These are phyloP conservation scores for carrot (Daucus carota) DNA, from an alignment of 129 eudicot species.

Conservation along the genomic window DNA sequence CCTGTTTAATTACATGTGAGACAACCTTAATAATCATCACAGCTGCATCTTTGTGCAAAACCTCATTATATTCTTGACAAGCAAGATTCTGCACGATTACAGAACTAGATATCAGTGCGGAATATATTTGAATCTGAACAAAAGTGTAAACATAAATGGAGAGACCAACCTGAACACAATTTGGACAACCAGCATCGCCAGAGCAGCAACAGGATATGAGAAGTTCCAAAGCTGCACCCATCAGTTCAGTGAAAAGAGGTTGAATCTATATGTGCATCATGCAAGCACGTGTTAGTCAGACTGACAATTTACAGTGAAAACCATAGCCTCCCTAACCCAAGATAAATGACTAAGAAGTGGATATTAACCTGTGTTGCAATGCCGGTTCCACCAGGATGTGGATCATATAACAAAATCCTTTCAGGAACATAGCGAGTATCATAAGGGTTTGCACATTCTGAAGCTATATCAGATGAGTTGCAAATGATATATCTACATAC, in stretches of 20 bases:
- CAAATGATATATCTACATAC: slow-evolving; percentile 62
- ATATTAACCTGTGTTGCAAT: slow-evolving; percentile 69
- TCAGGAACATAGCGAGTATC: slow-evolving; percentile 81
- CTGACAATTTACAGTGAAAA: not conserved
- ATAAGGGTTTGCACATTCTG: slow-evolving; percentile 92
- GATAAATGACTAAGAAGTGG: not conserved
- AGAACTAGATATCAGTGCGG: not conserved
- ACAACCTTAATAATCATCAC: slow-evolving; percentile 78
- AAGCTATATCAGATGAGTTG: slow-evolving; percentile 78
- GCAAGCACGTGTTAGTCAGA: not conserved
- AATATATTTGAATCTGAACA: not conserved
- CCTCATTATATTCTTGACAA: slow-evolving; percentile 91
- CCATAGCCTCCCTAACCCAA: not conserved
- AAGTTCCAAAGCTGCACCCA: slow-evolving; percentile 77
- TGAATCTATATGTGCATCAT: slow-evolving; percentile 40
- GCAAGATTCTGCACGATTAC: slow-evolving; percentile 43
- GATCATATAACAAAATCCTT: slow-evolving; percentile 85
- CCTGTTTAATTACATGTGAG: not conserved
- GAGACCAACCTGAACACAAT: slow-evolving; percentile 73
- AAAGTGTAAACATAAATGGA: not conserved
- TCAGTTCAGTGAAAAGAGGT: slow-evolving; percentile 61
- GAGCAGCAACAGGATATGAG: slow-evolving; percentile 69
- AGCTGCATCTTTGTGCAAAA: slow-evolving; percentile 91
- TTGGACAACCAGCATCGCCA: slow-evolving; percentile 83
- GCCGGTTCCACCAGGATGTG: slow-evolving; percentile 96